Evolutionary conservation across 768 basidiomycete genomes (phyloP), one percentile per base, ranked within the genome.

Genomic region (Lactarius hatsudake): DNA sequence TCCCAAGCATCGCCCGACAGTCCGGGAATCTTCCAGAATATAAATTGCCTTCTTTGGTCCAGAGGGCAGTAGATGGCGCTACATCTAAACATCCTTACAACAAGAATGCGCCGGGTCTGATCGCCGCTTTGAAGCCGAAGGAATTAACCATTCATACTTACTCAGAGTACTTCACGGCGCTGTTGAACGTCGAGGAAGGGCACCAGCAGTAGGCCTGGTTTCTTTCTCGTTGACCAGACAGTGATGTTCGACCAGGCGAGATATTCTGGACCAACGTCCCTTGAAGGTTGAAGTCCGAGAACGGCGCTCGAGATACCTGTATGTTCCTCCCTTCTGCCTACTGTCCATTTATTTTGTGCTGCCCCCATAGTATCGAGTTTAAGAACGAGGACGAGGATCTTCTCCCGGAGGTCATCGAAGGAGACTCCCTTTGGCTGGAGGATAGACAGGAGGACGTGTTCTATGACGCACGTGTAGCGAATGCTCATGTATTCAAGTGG

Each of bases 191-290:
- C 4, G 60, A 68, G 45, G 75, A 77, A 40, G 79, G 81, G 17
- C 79, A 80, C 10, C 86, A 87, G 6, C 84, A 86, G 73, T 70
- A 76, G 30, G 81, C 86, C 4, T 73, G 75, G 28, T 17, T n/a
- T 15, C 10, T 42, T n/a, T 60, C 13, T 43, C 40, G n/a, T 15
- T 48, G n/a, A 18, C 18, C 38, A 23, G 18, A 78, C 43, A 72
- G 74, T 20, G 70, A 80, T 56, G 81, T 87, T 43, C 3, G 26
- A 3, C 1, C 10, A 67, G 66, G 53, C 42, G 32, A 43, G 58
- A 67, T 12, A 12, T 67, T n/a, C 32, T 55, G 42, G 20, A 43
- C 26, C 66, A 55, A 55, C 62, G 18, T 10, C 53, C 42, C 4
- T 48, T 54, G 2, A 58, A 36, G 9, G 59, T 68, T 38, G 34